Percentiles rank a stretch among this genome's conserved stretches.
These are phyloP conservation scores for Ajuga reptans DNA, from an alignment of 305 asterid genomes.

Conservation along the genomic window DNA sequence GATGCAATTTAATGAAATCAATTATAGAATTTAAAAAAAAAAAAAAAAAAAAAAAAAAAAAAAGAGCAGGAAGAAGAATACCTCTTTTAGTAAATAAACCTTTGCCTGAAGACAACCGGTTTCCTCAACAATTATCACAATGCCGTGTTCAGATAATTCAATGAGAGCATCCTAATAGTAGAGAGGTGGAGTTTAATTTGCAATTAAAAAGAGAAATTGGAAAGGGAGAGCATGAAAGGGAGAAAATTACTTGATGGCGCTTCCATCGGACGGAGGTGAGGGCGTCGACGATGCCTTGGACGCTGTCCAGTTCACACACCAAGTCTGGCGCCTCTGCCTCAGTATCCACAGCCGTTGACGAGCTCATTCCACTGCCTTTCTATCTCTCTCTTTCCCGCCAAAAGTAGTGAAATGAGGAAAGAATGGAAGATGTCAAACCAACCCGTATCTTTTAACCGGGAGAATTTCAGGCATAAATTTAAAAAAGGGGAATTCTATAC, in stretches of 20 bases:
- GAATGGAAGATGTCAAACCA: not conserved
- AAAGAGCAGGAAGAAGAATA: conserved; percentile 10
- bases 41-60: not conserved
- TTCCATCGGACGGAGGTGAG: conserved; percentile 92
- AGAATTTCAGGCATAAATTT: too few species aligned
- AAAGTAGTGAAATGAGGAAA: conserved; percentile 11
- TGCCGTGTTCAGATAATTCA: conserved; percentile 84
- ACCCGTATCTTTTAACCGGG: too few species aligned
- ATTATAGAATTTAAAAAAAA: not conserved
- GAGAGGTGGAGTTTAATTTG: not conserved
- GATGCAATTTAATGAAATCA: not conserved
- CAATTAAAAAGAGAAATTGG: not conserved
- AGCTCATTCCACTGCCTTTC: conserved; percentile 38
- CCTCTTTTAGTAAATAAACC: conserved; percentile 88
- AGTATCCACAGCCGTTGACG: conserved; percentile 44
- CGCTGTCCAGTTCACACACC: conserved; percentile 73
- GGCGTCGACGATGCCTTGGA: conserved; percentile 86
- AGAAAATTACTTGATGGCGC: conserved; percentile 58
- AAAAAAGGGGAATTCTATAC: not conserved
- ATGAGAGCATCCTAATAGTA: conserved; percentile 62
- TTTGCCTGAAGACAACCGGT: conserved; percentile 89
- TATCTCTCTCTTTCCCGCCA: conserved; percentile 44
- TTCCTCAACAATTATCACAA: conserved; percentile 85
- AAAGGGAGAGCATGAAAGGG: not conserved
- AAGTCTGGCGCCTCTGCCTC: conserved; percentile 51